Percentiles rank a stretch among this genome's conserved stretches.
These are phyloP conservation scores for Rutstroemia sp. DNA, from an alignment of 2,329 filamentous ascomycete species.

Conservation along the genomic window DNA sequence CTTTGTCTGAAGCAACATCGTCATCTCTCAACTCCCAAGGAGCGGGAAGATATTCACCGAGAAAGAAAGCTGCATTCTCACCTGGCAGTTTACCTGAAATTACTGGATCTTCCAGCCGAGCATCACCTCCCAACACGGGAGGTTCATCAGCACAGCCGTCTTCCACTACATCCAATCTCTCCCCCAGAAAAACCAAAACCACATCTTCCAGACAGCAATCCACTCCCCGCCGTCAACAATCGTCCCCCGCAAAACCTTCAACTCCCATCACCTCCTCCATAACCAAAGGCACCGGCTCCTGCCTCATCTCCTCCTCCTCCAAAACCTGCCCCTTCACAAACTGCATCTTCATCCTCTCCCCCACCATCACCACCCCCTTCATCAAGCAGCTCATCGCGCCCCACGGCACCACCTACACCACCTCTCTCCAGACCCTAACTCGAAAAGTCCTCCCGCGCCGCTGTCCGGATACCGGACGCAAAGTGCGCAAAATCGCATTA, in stretches of 20 bases:
- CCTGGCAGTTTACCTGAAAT: too few species aligned
- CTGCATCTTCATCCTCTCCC: slow-evolving; percentile 24
- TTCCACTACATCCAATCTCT: background rate
- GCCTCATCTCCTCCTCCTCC: background rate
- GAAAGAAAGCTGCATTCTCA: too few species aligned
- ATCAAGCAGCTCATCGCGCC: slow-evolving; percentile 16
- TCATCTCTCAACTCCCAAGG: background rate
- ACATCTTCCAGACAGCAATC: background rate
- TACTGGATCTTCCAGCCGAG: too few species aligned
- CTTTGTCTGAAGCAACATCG: background rate
- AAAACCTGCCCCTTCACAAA: slow-evolving; percentile 13
- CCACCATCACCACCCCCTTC: slow-evolving; percentile 14
- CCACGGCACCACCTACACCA: slow-evolving; percentile 18
- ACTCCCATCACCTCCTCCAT: background rate
- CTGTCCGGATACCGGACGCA: slow-evolving; percentile 14
- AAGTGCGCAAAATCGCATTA: slow-evolving; percentile 27
- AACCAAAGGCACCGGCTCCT: slow-evolving; percentile 12
- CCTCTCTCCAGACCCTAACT: slow-evolving; percentile 9
- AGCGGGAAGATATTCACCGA: too few species aligned
- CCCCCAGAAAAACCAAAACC: background rate
- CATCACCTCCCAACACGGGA: too few species aligned
- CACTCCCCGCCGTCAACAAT: background rate
- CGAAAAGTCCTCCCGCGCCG: slow-evolving; percentile 13
- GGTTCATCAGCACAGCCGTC: background rate
- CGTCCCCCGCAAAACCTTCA: background rate